A percentile compares a stretch with the other conserved stretches of the same genome.
Conservation (phyloP, 202 grass and related monocot genomes). For the Hordeum pubiflorum region DNA sequence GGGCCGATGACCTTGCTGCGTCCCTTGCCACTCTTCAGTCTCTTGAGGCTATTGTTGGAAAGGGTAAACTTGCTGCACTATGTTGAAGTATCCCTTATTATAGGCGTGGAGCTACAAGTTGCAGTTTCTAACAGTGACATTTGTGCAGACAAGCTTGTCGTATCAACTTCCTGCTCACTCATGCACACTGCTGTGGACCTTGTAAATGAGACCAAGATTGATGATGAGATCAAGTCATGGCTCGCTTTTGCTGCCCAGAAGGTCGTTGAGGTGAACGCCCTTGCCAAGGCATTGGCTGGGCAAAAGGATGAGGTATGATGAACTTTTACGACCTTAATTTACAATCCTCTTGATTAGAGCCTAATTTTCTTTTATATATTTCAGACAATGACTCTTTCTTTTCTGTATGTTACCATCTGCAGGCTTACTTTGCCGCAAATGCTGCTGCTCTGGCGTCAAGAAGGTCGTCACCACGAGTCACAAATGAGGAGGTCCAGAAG, state of each 20-base stretch:
- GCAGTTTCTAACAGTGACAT: background rate
- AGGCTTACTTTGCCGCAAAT: conserved; percentile 88
- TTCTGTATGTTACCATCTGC: background rate
- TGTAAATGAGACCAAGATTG: conserved; percentile 93
- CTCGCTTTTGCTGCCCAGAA: conserved; percentile 89
- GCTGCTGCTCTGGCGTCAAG: conserved; percentile 83
- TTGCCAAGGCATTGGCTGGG: conserved; percentile 74
- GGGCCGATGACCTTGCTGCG: conserved; percentile 82
- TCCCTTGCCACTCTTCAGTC: conserved; percentile 59
- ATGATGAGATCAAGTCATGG: conserved; percentile 83
- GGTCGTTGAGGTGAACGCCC: conserved; percentile 83
- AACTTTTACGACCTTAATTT: background rate
- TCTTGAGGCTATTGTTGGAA: conserved; percentile 77
- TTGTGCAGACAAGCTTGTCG: conserved; percentile 77
- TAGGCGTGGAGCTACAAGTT: background rate
- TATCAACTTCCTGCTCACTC: conserved; percentile 91
- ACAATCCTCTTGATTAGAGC: background rate
- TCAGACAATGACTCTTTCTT: background rate
- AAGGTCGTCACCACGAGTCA: conserved; percentile 85
- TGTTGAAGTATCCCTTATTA: background rate
- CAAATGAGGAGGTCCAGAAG: conserved; percentile 81
- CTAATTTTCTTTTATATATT: background rate
- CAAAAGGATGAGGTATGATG: conserved; percentile 71
- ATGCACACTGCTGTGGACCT: conserved; percentile 92
- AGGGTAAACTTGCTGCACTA: conserved; percentile 42